Evolutionary conservation across 768 basidiomycete species (phyloP).

Genomic region (Lactifluus rugatus): DNA sequence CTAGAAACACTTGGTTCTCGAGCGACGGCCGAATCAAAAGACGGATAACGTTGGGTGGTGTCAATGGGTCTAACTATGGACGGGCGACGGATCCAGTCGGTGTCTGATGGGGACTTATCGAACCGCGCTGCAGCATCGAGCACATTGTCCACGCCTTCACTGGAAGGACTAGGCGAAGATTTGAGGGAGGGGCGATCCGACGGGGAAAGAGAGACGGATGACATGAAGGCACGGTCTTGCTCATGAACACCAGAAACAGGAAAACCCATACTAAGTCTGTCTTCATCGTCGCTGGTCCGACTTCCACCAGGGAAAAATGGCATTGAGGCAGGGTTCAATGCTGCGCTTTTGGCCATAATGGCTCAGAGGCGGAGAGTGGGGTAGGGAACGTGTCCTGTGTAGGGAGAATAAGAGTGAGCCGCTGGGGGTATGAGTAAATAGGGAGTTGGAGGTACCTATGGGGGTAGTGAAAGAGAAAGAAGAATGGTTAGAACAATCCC

Average conservation of each 20-base stretch:
- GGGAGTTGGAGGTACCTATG: constrained; percentile 11
- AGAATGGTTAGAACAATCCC: constrained; percentile 14
- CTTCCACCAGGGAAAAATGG: constrained; percentile 74
- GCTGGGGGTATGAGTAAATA: constrained; percentile 2
- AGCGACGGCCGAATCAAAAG: constrained; percentile 17
- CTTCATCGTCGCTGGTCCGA: constrained; percentile 49
- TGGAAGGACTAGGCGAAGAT: constrained; percentile 60
- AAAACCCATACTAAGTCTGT: constrained; percentile 35
- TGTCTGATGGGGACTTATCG: constrained; percentile 20
- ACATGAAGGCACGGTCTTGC: constrained; percentile 36
- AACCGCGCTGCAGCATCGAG: constrained; percentile 22
- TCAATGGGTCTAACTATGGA: constrained; percentile 15
- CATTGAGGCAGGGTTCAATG: constrained; percentile 72
- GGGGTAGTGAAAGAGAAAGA: background rate
- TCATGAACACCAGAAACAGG: constrained; percentile 38
- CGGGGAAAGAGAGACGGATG: constrained; percentile 49
- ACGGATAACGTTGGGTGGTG: constrained; percentile 24
- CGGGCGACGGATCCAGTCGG: constrained; percentile 24
- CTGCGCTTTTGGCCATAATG: constrained; percentile 62
- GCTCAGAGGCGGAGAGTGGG: constrained; percentile 11
- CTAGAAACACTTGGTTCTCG: constrained; percentile 16
- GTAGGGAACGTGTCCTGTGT: constrained; percentile 13
- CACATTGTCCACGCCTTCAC: constrained; percentile 25
- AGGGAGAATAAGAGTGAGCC: constrained; percentile 8
- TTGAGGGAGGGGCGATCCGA: constrained; percentile 57